These are phyloP conservation scores for Stemphylium beticola DNA, from an alignment of 2,329 filamentous ascomycete genomes.

Conservation along the genomic window DNA sequence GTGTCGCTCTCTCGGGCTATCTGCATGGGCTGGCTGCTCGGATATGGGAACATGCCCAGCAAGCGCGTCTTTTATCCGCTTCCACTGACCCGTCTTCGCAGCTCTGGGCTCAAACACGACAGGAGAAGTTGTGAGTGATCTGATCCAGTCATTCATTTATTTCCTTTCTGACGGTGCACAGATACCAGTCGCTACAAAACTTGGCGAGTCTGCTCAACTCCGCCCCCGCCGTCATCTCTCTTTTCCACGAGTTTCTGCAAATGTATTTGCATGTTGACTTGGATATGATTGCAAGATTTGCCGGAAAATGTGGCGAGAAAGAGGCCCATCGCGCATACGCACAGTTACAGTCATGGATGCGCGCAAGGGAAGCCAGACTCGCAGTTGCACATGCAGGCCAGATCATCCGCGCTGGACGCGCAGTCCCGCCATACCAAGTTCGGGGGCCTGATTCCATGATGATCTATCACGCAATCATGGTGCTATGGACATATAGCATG, in stretches of 20 bases:
- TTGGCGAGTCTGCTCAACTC: constrained; percentile 51
- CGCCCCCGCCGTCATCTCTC: constrained; percentile 13
- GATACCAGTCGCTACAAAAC: constrained; percentile 49
- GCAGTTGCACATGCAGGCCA: constrained; percentile 26
- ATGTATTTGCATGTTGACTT: constrained; percentile 69
- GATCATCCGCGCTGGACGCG: constrained; percentile 19
- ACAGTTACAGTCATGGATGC: constrained; percentile 52
- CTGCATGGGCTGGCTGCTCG: constrained; percentile 28
- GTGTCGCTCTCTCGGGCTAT: constrained; percentile 18
- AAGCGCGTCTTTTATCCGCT: constrained; percentile 19
- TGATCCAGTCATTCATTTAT: too few relatives aligned
- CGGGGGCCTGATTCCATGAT: constrained; percentile 28
- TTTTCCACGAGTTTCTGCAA: constrained; percentile 59
- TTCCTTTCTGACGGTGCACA: too few relatives aligned
- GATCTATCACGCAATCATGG: constrained; percentile 29
- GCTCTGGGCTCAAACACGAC: constrained; percentile 25
- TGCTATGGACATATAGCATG: constrained; percentile 36
- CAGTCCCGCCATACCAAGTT: constrained; percentile 24
- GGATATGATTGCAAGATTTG: constrained; percentile 68
- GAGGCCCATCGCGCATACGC: constrained; percentile 56
- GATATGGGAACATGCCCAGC: constrained; percentile 26
- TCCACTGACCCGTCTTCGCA: constrained; percentile 24
- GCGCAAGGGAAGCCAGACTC: constrained; percentile 23
- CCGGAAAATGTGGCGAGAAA: constrained; percentile 68
- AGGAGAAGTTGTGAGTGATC: constrained; percentile 17